phyloP scores from a whole-genome alignment of 2,329 filamentous ascomycete species.

The Calonectria multiphialidica region DNA sequence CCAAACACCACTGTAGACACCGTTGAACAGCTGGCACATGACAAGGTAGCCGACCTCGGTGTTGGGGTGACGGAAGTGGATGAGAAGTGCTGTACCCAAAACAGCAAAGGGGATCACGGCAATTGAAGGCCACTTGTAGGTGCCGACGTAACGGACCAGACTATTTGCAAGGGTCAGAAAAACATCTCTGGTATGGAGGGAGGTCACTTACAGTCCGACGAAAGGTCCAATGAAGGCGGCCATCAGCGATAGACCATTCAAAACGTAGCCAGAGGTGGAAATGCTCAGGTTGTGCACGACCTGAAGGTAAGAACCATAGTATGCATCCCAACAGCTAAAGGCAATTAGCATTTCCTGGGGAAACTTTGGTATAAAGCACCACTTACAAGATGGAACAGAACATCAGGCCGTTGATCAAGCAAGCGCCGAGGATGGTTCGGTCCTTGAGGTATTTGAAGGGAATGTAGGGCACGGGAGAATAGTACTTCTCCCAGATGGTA shows the following conservation, averaged over 20 bases:
- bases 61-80: slow-evolving; percentile 55
- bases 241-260: slow-evolving; percentile 61
- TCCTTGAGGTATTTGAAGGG: slow-evolving; percentile 31
- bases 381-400: slow-evolving; percentile 33
- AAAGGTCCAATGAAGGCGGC: slow-evolving; percentile 59
- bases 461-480: slow-evolving; percentile 34
- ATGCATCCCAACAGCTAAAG: slow-evolving; percentile 60
- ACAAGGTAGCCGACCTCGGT: slow-evolving; percentile 59
- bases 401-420: slow-evolving; percentile 32
- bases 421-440: slow-evolving; percentile 29
- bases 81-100: slow-evolving; percentile 56
- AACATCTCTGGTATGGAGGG: fast-evolving
- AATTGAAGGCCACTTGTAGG: slow-evolving; percentile 57
- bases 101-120: slow-evolving; percentile 53
- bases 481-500: slow-evolving; percentile 64
- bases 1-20: slow-evolving; percentile 61
- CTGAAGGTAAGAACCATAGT: slow-evolving; percentile 64
- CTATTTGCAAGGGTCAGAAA: background rate
- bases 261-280: slow-evolving; percentile 54
- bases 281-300: slow-evolving; percentile 57
- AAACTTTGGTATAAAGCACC: slow-evolving; percentile 45
- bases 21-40: slow-evolving; percentile 68
- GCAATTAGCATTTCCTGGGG: slow-evolving; percentile 61
- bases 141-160: slow-evolving; percentile 29
- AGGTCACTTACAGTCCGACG: slow-evolving; percentile 54